Conservation (phyloP, 768 basidiomycete genomes). For the Hygrophorus russula region DNA sequence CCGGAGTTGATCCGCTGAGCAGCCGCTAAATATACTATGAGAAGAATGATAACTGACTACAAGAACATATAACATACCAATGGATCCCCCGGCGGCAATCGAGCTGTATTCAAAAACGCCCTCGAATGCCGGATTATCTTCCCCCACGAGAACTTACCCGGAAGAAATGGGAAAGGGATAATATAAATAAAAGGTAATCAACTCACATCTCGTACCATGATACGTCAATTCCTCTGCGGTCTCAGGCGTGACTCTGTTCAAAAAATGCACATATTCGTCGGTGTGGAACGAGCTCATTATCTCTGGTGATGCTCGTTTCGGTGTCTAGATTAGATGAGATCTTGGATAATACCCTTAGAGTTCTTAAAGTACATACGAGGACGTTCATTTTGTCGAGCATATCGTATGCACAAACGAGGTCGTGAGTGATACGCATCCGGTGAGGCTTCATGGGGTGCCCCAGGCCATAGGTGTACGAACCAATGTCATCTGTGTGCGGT, state of each 20-base stretch:
- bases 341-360: neutral
- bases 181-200: neutral
- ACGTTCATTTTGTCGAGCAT: conserved; percentile 94
- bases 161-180: neutral
- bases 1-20: conserved; percentile 27
- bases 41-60: neutral
- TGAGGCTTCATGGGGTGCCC: conserved; percentile 97
- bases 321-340: conserved; percentile 35
- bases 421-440: conserved; percentile 88
- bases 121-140: conserved; percentile 98
- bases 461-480: conserved; percentile 68
- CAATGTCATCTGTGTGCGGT: conserved; percentile 45
- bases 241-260: conserved; percentile 83
- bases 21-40: conserved; percentile 1
- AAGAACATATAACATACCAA: conserved; percentile 53
- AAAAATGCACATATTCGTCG: conserved; percentile 94
- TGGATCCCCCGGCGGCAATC: conserved; percentile 98
- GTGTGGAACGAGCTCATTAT: conserved; percentile 94
- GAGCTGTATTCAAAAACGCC: conserved; percentile 98
- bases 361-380: conserved; percentile 48
- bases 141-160: conserved; percentile 48
- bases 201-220: conserved; percentile 76
- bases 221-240: conserved; percentile 79
- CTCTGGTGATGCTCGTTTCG: conserved; percentile 58
- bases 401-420: conserved; percentile 81